A percentile compares a stretch with the other conserved stretches of the same genome.
These are phyloP conservation scores for Scheffersomyces lignicola DNA, from an alignment of 1,139 yeast genomes.

Conservation along the genomic window DNA sequence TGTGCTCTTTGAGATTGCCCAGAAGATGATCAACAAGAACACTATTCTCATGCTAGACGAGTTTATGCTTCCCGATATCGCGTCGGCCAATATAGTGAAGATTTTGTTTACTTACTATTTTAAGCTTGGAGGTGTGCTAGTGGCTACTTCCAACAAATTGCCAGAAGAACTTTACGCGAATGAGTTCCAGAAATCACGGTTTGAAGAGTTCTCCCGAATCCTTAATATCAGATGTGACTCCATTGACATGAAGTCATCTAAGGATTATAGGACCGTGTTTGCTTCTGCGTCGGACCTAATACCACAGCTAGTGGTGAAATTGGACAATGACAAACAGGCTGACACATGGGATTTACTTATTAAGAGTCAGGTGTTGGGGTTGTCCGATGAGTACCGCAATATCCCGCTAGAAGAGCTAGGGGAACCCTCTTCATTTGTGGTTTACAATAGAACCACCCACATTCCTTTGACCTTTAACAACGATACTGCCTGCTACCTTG, in stretches of 20 bases:
- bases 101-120: conserved; percentile 67
- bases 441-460: conserved; percentile 53
- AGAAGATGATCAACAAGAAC: conserved; percentile 57
- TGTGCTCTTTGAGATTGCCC: conserved; percentile 65
- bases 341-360: conserved; percentile 37
- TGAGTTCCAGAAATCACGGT: conserved; percentile 59
- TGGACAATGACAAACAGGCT: conserved; percentile 23
- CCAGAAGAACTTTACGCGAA: conserved; percentile 72
- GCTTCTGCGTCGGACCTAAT: conserved; percentile 22
- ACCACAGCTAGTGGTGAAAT: conserved; percentile 31
- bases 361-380: conserved; percentile 19
- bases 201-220: conserved; percentile 56
- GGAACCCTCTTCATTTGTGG: conserved; percentile 36
- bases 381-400: conserved; percentile 12
- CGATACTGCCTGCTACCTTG: conserved; percentile 48
- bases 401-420: conserved; percentile 21
- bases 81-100: conserved; percentile 68
- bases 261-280: conserved; percentile 55
- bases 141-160: conserved; percentile 69
- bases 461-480: conserved; percentile 44
- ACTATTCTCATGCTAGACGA: conserved; percentile 69
- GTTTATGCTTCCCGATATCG: conserved; percentile 72
- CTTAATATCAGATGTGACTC: conserved; percentile 62
- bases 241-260: conserved; percentile 58
- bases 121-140: conserved; percentile 70